Evolutionary conservation across 768 basidiomycete genomes (phyloP), one percentile per base, ranked within the genome.

Genomic region (Atractiella rhizophila): DNA sequence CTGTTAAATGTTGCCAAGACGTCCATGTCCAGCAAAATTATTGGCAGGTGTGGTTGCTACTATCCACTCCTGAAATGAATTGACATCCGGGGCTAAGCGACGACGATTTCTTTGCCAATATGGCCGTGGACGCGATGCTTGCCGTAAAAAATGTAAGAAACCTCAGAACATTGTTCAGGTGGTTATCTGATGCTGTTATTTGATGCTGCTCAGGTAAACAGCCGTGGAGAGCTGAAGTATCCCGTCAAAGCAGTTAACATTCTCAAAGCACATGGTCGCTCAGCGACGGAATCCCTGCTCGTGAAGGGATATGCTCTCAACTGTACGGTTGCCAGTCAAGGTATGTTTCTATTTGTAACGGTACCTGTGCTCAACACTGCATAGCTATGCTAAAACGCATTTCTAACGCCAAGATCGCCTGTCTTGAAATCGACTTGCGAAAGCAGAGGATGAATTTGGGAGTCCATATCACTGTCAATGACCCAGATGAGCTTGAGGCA

Each of bases 231-330:
- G 57, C 75, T 78, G 56, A 96, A 94, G 60, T 98, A 96, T 61
- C 91, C 91, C 5, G 91, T 98, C 46, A 96, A 98, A 62, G 91
- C 91, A 4, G 91, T 98, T 48, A 98, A 98, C 56, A 72, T 96
- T 23, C 66, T 98, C 51, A 98, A 98, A 61, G 91, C 91, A 2
- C 91, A 98, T 52, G 91, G 91, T 40, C 74, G 72, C 62, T 86
- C 82, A 57, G 81, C 91, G 19, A 68, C 85, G 49, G 91, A 98
- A 59, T 94, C 86, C 31, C 55, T 91, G 46, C 85, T 77, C 57
- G 78, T 98, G 35, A 78, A 77, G 54, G 91, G 91, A 28, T 98
- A 96, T 62, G 91, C 91, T 27, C 62, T 98, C 46, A 98, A 96
- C 58, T 96, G 91, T 62, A 94, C 88, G 11, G 85, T 96, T 30